A percentile compares a stretch with the other conserved stretches of the same genome.
Conservation (phyloP, 2,329 filamentous ascomycete species). For the Sclerotinia nivalis region DNA sequence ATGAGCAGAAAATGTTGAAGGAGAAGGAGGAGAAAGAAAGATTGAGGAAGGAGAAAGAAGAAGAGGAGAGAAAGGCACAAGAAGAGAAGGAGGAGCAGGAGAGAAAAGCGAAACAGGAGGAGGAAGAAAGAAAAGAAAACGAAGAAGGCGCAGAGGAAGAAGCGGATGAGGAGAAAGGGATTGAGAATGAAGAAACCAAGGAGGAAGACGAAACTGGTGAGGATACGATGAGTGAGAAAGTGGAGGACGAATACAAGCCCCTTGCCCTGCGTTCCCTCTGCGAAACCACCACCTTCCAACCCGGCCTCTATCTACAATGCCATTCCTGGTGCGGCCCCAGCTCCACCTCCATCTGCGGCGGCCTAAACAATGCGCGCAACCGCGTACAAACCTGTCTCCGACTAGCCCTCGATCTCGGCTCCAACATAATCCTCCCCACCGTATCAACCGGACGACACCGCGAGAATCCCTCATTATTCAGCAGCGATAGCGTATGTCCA, state of each 20-base stretch:
- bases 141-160: background rate
- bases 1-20: background rate
- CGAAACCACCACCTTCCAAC: conserved; percentile 28
- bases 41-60: background rate
- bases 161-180: too few species aligned
- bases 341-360: conserved; percentile 29
- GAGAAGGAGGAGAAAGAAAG: background rate
- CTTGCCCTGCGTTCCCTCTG: conserved; percentile 23
- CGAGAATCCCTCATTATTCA: conserved; percentile 16
- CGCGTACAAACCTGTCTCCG: conserved; percentile 34
- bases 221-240: background rate
- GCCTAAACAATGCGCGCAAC: conserved; percentile 34
- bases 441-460: conserved; percentile 22
- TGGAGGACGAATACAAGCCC: background rate
- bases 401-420: conserved; percentile 33
- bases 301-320: conserved; percentile 35
- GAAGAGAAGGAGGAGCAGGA: background rate
- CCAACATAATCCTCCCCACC: conserved; percentile 32
- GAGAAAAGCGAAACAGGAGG: background rate
- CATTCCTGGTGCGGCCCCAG: conserved; percentile 29
- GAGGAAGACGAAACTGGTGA: background rate
- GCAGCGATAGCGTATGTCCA: conserved; percentile 21
- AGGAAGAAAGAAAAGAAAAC: background rate
- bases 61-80: background rate
- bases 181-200: background rate